phyloP scores from a whole-genome alignment of 1,139 yeast genomes.

The Debaryomyces subglobosus region DNA sequence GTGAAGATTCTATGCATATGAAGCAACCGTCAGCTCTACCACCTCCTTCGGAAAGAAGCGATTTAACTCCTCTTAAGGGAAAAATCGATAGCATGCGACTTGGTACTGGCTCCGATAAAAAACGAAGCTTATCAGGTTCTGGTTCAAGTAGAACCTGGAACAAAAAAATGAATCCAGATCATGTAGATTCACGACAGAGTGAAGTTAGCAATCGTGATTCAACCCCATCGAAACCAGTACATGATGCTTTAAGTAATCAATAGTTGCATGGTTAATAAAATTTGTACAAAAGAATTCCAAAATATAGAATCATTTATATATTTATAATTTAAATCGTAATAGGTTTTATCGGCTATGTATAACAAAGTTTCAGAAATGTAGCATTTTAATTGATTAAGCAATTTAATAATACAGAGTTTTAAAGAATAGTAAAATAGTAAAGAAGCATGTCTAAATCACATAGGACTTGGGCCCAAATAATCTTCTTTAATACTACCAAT shows the following conservation, averaged over 20 bases:
- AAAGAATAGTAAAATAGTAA: not conserved
- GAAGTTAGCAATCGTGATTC: not conserved
- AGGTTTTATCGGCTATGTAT: constrained; percentile 2
- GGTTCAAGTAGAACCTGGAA: constrained; percentile 12
- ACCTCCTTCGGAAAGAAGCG: not conserved
- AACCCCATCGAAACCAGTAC: constrained; percentile 3
- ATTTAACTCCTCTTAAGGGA: constrained; percentile 20
- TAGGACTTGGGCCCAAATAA: constrained; percentile 80
- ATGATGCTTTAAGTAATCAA: not conserved
- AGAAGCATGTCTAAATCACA: constrained; percentile 22
- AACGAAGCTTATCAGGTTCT: constrained; percentile 13
- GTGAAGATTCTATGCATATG: constrained; percentile 15
- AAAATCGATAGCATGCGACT: constrained; percentile 17
- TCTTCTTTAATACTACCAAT: constrained; percentile 98
- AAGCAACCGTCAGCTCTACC: constrained; percentile 1
- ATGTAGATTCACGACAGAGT: not conserved
- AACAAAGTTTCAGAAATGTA: constrained; percentile 1
- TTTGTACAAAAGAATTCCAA: not conserved
- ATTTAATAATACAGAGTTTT: constrained; percentile 4
- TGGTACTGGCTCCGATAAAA: constrained; percentile 13
- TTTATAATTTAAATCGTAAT: constrained; percentile 1
- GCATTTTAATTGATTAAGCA: not conserved
- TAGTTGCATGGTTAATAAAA: not conserved
- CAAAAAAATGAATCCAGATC: constrained; percentile 5
- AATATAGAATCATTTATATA: constrained; percentile 1